Conservation (phyloP, 108 stramenopile species). For the Skeletonema menzelii region DNA sequence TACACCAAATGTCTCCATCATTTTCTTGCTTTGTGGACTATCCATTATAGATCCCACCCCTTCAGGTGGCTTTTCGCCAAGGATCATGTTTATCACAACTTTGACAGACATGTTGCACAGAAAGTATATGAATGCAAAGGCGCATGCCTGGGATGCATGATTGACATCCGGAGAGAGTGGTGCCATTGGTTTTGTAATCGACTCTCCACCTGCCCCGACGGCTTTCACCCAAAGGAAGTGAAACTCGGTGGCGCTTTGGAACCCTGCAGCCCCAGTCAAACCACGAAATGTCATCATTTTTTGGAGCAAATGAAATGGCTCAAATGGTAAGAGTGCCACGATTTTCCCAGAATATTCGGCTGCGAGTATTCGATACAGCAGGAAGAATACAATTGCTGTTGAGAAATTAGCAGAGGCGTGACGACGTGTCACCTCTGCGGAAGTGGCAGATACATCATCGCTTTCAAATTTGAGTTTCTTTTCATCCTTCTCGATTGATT, state of each 20-base stretch:
- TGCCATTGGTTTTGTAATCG: constrained; percentile 14
- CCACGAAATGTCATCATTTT: constrained; percentile 55
- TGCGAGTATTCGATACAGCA: constrained; percentile 71
- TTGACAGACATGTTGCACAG: constrained; percentile 67
- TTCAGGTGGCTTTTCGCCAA: constrained; percentile 65
- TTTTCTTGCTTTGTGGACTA: constrained; percentile 39
- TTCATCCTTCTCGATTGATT: constrained; percentile 36
- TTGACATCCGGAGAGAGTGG: constrained; percentile 29
- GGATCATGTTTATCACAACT: constrained; percentile 53
- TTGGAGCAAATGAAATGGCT: constrained; percentile 59
- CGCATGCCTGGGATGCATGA: constrained; percentile 56
- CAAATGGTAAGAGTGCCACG: constrained; percentile 75
- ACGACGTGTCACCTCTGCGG: constrained; percentile 55
- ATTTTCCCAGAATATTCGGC: constrained; percentile 71
- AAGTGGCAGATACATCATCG: constrained; percentile 50
- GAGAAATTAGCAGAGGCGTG: constrained; percentile 56
- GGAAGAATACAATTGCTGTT: constrained; percentile 63
- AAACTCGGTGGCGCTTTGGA: constrained; percentile 5
- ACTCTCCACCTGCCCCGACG: neutral
- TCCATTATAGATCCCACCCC: constrained; percentile 62
- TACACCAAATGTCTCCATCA: constrained; percentile 43
- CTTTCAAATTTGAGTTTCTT: constrained; percentile 59
- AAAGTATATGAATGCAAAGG: constrained; percentile 76
- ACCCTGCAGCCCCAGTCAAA: constrained; percentile 35
- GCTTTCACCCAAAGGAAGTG: constrained; percentile 22